Evolutionary conservation across 1,284 basidiomycete genomes (phyloP), one percentile per base, ranked within the genome.

Genomic region (Hemileia vastatrix): DNA sequence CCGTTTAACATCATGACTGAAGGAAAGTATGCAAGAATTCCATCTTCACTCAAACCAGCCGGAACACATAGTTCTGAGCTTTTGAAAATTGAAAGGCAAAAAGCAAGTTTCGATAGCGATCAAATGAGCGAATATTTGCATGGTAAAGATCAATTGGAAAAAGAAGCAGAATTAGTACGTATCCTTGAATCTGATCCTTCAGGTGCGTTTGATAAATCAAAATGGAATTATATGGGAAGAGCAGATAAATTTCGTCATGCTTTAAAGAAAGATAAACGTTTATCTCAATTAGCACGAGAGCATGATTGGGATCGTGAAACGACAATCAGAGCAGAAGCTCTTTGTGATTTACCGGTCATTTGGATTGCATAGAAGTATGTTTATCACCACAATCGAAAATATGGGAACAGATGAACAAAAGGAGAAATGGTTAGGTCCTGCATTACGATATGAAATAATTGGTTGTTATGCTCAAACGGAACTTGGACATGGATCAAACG

Each of bases 401-500:
- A 69, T 70, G 67, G 71, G 68, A 50, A 63, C 57, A 36, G 71
- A 72, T 43, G 70, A 73, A 58, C 72, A 73, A 60, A 66, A 67
- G 24, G 67, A 70, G 48, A 65, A 15, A 67, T 64, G n/a, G 58
- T 72, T 27, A 73, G 72, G 72, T 68, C 66, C 47, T 69, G 72
- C 61, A 55, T 40, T 44, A 6, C 3, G 54, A 51, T 61, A 32
- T 36, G 68, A 73, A 64, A 72, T 72, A 49, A 54, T 76, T 50
- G 71, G 71, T 23, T 73, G 70, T 56, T 72, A 73, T 64, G 72
- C 66, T 47, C 76, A 77, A 67, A 77, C 76, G 6, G 76, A 77
- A 62, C 69, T 90, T 13, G 87, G 83, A 0, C 88, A 90, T 67
- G 88, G 88, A 3, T 84, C 84, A 0, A 86, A 87, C 68, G 84